Base-by-base conservation (phyloP, 495 filamentous ascomycete genomes). In the Annulohypoxylon stygium region DNA sequence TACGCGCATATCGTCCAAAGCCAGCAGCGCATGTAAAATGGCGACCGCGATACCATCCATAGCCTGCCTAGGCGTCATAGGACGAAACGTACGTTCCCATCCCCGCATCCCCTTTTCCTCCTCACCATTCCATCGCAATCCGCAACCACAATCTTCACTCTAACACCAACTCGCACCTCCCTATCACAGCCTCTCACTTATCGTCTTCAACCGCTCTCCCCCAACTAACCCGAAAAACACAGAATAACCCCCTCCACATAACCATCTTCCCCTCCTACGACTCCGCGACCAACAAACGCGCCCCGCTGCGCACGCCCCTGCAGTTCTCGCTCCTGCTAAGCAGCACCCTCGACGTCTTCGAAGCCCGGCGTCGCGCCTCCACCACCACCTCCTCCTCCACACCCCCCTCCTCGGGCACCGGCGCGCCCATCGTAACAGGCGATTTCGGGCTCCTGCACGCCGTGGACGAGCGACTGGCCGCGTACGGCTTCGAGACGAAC, bases 221-320 rank as follows among this genome's bases (percentile, higher is more conserved):
- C 20, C 20, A 23, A 26, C 48, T 20, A 53, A 61, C 65, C 8
- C 39, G 1, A 6, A 51, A 61, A 20, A 6, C 0, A 54, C 76
- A 99, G 96, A 97, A 98, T 83, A 97, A 97, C 79, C 96, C 95
- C 54, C 92, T 99, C 78, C 95, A 97, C 82, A 92, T 97, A 66
- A 88, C 92, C 51, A 87, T 97, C 78, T 98, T 98, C 81, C 92
- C 94, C 37, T 90, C 94, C 69, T 79, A 85, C 82, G 82, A 85
- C 72, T 71, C 80, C 30, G 45, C 76, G 45, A 82, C 81, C 67
- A 82, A 81, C 78, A 76, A 76, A 61, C 83, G 78, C 75, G 69
- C 76, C 30, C 86, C 83, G 75, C 86, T 86, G 55, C 86, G 82
- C 77, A 90, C 84, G 67, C 87, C 83, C 5, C 88, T 99, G 25